Base-by-base conservation (phyloP, 2,329 filamentous ascomycete species). In the Colletotrichum endophyticum region DNA sequence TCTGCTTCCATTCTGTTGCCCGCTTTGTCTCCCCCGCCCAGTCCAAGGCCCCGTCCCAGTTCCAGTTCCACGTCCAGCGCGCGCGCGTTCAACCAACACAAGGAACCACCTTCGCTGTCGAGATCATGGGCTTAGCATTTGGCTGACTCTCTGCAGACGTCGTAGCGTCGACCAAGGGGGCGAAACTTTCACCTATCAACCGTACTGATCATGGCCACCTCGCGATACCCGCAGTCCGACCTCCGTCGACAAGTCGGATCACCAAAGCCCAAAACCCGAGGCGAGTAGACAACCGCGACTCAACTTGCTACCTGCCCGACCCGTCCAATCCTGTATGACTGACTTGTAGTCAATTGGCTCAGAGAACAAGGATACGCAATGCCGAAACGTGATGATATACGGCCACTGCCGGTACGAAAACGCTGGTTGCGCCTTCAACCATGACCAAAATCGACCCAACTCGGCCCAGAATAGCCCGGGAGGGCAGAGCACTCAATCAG, bases 341-440 rank as follows among this genome's bases (percentile, higher is more conserved):
- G 77, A 82, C 71, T 64, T 61, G 56, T 53, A 67, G 56, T 70
- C 62, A 73, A 69, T 66, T 70, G 59, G 73, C 73, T 62, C 79
- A 94, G 94, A 95, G 86, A 95, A 94, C 84, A 98, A 96, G 86
- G 96, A 98, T 84, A 98, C 95, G 8, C 91, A 96, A 73, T 98
- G 96, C 87, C 94, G 96, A 82, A 98, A 98, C 86, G 94, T 98
- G 77, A 91, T 96, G 78, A 98, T 98, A 81, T 98, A 98, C 84
- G 96, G 96, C 72, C 95, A 96, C 85, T 98, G 96, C 85, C 94
- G 95, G 79, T 98, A 96, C 86, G 95, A 98, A 87, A 95, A 98
- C 83, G 94, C 95, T 86, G 95, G 95, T 87, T 98, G 96, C 86
- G 93, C 94, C 79, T 98, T 98, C 87, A 97, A 96, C 82, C 96